Conservation (phyloP, 2,329 filamentous ascomycete genomes). For the Aspergillus clavatus region DNA sequence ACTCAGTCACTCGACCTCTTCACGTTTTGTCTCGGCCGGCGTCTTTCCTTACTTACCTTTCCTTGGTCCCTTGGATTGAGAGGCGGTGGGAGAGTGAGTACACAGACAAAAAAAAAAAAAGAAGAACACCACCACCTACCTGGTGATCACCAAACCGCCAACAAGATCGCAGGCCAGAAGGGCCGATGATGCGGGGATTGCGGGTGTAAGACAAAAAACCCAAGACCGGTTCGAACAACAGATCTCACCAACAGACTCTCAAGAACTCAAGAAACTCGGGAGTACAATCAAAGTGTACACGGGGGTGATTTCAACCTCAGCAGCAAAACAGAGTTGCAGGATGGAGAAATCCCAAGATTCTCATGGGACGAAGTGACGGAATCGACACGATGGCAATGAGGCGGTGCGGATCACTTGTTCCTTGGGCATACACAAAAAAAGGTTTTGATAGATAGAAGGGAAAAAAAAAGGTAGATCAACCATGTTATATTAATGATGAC, state of each 20-base stretch:
- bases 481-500: neutral
- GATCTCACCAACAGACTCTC: too few species aligned
- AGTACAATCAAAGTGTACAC: neutral
- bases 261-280: too few species aligned
- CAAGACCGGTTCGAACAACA: neutral
- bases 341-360: neutral
- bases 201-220: neutral
- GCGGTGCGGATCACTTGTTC: slow-evolving; percentile 11
- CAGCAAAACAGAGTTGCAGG: slow-evolving; percentile 1
- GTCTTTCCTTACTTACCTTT: too few species aligned
- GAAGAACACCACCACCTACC: slow-evolving; percentile 4
- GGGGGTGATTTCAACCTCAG: neutral
- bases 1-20: too few species aligned
- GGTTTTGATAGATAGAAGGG: neutral
- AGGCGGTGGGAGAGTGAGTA: too few species aligned
- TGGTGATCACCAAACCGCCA: slow-evolving; percentile 9
- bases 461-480: neutral
- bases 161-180: slow-evolving; percentile 12
- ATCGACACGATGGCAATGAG: slow-evolving; percentile 14
- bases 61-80: too few species aligned
- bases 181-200: slow-evolving; percentile 12
- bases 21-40: too few species aligned
- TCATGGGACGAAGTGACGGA: slow-evolving; percentile 2
- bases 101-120: too few species aligned
- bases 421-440: slow-evolving; percentile 3